Evolutionary conservation across 2,329 filamentous ascomycete species (phyloP).

Genomic region (Lasiodiplodia theobromae): DNA sequence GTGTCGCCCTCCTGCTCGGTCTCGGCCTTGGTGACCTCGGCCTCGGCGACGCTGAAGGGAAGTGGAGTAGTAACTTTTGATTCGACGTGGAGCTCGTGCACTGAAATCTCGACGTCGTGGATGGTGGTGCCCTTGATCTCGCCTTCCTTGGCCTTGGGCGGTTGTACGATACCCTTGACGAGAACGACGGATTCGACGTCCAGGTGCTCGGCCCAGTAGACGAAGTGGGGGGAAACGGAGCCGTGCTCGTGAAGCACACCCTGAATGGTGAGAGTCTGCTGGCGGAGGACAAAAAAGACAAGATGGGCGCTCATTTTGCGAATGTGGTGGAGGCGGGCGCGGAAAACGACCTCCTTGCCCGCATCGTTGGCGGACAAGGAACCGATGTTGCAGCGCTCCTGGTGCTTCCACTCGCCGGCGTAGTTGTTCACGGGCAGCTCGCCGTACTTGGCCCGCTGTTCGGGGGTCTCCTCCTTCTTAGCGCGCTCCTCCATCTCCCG

Average conservation of each 20-base stretch:
- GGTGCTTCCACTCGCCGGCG: constrained; percentile 57
- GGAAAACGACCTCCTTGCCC: constrained; percentile 70
- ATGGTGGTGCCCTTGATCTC: constrained; percentile 78
- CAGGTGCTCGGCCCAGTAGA: constrained; percentile 87
- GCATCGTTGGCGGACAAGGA: constrained; percentile 60
- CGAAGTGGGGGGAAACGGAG: constrained; percentile 73
- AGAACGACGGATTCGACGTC: constrained; percentile 80
- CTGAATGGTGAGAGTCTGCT: constrained; percentile 83
- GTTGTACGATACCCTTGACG: constrained; percentile 75
- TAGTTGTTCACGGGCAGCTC: constrained; percentile 65
- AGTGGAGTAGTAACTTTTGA: constrained; percentile 67
- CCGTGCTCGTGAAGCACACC: constrained; percentile 75
- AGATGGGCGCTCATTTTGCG: constrained; percentile 82
- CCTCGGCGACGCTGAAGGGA: constrained; percentile 74
- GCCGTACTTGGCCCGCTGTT: constrained; percentile 67
- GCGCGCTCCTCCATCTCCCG: constrained; percentile 58
- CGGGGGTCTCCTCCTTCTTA: constrained; percentile 61
- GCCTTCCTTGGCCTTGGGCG: constrained; percentile 69
- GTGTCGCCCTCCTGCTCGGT: constrained; percentile 61
- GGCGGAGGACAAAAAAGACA: constrained; percentile 85
- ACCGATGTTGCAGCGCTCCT: constrained; percentile 58
- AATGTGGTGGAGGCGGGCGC: constrained; percentile 77
- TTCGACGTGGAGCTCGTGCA: constrained; percentile 70
- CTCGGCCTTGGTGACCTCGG: constrained; percentile 66
- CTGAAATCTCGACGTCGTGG: constrained; percentile 76